Evolutionary conservation across 148 eudicot genomes (phyloP).

Genomic region (Silene conica): DNA sequence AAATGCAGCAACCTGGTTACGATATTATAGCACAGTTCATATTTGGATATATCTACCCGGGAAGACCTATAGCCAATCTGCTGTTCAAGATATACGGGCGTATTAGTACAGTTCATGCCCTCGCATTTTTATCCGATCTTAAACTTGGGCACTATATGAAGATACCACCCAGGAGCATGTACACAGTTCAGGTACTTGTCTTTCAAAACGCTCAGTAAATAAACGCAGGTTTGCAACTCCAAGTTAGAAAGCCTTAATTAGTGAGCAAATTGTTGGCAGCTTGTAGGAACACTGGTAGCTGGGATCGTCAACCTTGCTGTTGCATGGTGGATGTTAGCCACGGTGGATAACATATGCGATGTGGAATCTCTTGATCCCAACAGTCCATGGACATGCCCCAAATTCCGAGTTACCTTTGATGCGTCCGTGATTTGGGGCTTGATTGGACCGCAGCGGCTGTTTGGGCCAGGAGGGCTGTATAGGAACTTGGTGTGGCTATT

Average conservation of each 20-base stretch:
- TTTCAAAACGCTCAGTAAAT: neutral
- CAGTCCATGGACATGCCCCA: conserved; percentile 99
- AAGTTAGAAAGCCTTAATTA: neutral
- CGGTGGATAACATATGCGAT: conserved; percentile 78
- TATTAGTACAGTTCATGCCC: conserved; percentile 85
- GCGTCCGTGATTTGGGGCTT: conserved; percentile 98
- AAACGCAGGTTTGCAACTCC: neutral
- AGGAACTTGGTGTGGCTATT: conserved; percentile 93
- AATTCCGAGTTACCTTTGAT: conserved; percentile 89
- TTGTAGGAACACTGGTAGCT: conserved; percentile 78
- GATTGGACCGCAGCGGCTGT: conserved; percentile 82
- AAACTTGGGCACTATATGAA: conserved; percentile 99
- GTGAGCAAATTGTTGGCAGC: conserved; percentile 33
- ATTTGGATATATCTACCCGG: conserved; percentile 84
- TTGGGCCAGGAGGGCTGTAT: conserved; percentile 83
- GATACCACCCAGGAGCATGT: conserved; percentile 96
- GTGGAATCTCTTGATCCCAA: conserved; percentile 77
- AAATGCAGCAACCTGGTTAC: conserved; percentile 95
- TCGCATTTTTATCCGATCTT: conserved; percentile 85
- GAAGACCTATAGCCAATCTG: conserved; percentile 90
- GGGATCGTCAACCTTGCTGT: conserved; percentile 83
- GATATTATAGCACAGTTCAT: conserved; percentile 97
- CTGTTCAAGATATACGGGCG: conserved; percentile 95
- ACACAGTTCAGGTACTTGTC: conserved; percentile 61
- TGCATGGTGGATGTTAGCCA: conserved; percentile 94